A percentile compares a stretch with the other conserved stretches of the same genome.
Conservation (phyloP, 2,329 filamentous ascomycete genomes). For the Phoma sp. region DNA sequence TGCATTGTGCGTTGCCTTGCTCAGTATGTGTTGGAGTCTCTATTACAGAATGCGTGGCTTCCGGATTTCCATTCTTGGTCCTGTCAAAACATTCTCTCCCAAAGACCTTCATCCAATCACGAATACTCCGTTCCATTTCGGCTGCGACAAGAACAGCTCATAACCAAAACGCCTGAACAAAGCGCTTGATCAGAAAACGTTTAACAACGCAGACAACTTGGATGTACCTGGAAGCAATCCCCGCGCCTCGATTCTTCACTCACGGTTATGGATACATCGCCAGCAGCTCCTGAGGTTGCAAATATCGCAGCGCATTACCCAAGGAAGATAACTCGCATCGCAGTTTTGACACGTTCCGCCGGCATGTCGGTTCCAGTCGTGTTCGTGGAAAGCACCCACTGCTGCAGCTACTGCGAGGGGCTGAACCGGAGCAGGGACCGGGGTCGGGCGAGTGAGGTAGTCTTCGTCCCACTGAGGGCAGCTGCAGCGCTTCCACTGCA, state of each 20-base stretch:
- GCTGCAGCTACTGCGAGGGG: neutral
- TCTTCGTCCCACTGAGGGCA: slow-evolving; percentile 21
- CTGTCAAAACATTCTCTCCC: too few species aligned
- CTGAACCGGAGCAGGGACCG: neutral
- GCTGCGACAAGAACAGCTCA: too few species aligned
- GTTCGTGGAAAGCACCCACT: neutral
- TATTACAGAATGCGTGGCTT: too few species aligned
- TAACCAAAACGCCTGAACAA: too few species aligned
- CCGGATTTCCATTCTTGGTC: too few species aligned
- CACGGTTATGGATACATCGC: slow-evolving; percentile 15
- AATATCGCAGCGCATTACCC: neutral
- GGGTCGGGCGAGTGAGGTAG: slow-evolving; percentile 12
- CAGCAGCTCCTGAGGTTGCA: slow-evolving; percentile 9
- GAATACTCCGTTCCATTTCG: too few species aligned
- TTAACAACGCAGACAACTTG: too few species aligned
- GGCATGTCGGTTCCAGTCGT: neutral
- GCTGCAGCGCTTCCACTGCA: slow-evolving; percentile 21
- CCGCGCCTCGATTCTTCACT: neutral
- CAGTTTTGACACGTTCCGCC: neutral
- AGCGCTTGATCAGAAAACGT: too few species aligned
- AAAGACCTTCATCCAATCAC: too few species aligned
- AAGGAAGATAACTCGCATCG: neutral
- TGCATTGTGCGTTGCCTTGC: too few species aligned
- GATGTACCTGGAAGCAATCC: neutral
- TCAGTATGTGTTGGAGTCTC: too few species aligned